Conservation (phyloP, 228 moss, liverwort and hornwort species). For the Sphagnum magellanicum region DNA sequence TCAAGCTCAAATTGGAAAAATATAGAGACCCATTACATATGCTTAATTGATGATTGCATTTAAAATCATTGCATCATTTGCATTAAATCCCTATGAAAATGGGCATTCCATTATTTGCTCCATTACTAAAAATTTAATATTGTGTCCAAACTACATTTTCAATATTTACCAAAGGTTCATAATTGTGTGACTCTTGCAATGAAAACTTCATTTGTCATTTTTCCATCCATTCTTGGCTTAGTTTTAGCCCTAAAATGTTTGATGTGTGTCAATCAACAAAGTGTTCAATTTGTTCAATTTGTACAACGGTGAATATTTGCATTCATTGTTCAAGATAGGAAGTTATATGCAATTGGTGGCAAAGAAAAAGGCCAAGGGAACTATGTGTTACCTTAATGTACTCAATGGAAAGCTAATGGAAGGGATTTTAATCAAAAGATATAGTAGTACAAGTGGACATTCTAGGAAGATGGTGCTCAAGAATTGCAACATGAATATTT, state of each 20-base stretch:
- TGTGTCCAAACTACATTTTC: slow-evolving; percentile 90
- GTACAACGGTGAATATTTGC: slow-evolving; percentile 80
- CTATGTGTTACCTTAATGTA: slow-evolving; percentile 91
- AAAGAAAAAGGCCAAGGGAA: slow-evolving; percentile 92
- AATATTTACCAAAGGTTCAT: slow-evolving; percentile 36
- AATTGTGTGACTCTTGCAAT: no score
- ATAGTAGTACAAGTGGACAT: slow-evolving; percentile 82
- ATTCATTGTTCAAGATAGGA: slow-evolving; percentile 83
- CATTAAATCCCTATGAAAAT: slow-evolving; percentile 85
- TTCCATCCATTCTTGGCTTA: no score
- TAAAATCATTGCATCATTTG: slow-evolving; percentile 71
- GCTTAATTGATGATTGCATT: slow-evolving; percentile 90
- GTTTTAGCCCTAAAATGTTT: no score
- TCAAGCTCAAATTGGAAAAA: slow-evolving; percentile 84
- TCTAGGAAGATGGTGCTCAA: slow-evolving; percentile 70
- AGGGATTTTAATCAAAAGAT: slow-evolving; percentile 91
- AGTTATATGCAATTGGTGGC: slow-evolving; percentile 61
- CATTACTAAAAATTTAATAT: slow-evolving; percentile 77
- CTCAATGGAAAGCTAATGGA: slow-evolving; percentile 89
- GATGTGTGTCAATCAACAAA: no score
- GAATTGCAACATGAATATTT: slow-evolving; percentile 87
- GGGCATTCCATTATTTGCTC: slow-evolving; percentile 97
- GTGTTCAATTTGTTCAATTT: neutral
- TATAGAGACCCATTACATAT: slow-evolving; percentile 78
- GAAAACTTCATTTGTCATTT: no score